Base-by-base conservation (phyloP, 768 basidiomycete genomes). In the Calocybe indica region DNA sequence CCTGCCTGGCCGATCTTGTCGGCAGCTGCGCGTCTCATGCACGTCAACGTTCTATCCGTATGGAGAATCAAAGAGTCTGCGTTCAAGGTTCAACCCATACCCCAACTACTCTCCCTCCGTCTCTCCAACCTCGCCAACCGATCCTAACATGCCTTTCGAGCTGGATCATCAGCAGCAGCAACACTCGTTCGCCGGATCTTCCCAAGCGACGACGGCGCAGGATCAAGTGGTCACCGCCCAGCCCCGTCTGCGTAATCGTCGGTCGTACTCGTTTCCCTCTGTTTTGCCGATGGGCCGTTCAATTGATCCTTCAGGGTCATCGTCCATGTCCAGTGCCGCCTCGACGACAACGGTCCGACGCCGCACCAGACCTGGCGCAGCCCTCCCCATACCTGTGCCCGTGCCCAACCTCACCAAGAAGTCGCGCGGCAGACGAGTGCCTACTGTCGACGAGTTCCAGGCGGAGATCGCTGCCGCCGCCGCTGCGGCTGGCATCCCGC, bases 401-500 rank as follows among this genome's bases (percentile, higher is more conserved):
- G 66, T 75, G 9, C 75, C 76, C 7, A 72, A 74, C 38, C 62
- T 78, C 35, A 75, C 68, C 6, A 78, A 78, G 62, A 75, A 74
- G 49, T 67, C 67, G 0, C 61, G 75, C 10, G 76, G 77, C 1
- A 64, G 77, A 13, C 60, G 68, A 12, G 77, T 78, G n/a, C 77
- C 77, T 2, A 70, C 65, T 5, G 68, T 62, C 54, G 59, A 56
- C 5, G 58, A 59, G 44, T 51, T 55, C 28, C 47, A 48, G 44
- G 48, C 45, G 14, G 55, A 55, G 13, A 30, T 40, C 33, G 48
- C 41, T 3, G 45, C 31, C 13, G 22, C 22, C 22, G 22, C 22
- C 22, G 22, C 22, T 28, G 13, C 15, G 12, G 29, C 37, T 7
- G 46, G 29, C 11, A 37, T 11, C 14, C 14, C 9, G 40, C 10